Conservation (phyloP, 768 basidiomycete genomes). For the Leucosporidium scottii region DNA sequence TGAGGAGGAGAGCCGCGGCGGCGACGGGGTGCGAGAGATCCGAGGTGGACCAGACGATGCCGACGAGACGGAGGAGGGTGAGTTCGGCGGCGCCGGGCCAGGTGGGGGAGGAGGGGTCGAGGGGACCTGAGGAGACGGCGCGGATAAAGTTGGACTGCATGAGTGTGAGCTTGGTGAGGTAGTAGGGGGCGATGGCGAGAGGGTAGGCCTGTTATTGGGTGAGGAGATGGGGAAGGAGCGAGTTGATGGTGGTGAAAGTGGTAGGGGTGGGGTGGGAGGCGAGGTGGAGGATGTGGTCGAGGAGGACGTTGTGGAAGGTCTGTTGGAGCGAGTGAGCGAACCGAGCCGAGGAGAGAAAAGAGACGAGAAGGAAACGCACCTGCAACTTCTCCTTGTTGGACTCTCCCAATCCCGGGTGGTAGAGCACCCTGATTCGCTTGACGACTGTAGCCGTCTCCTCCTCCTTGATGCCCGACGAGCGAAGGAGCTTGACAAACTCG, state of each 20-base stretch:
- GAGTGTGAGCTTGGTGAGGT: constrained; percentile 69
- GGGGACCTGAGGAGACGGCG: constrained; percentile 65
- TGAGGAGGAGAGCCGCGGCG: constrained; percentile 75
- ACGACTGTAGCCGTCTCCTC: constrained; percentile 70
- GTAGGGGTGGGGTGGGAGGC: constrained; percentile 56
- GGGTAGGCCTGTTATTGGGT: constrained; percentile 75
- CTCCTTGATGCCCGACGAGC: constrained; percentile 54
- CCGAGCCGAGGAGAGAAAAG: background rate
- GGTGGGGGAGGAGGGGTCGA: constrained; percentile 59
- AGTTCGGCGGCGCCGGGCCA: constrained; percentile 86
- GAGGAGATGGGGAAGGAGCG: constrained; percentile 68
- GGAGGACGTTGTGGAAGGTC: constrained; percentile 66
- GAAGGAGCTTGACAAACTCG: constrained; percentile 77
- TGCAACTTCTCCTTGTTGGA: constrained; percentile 90
- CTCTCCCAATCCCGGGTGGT: constrained; percentile 84
- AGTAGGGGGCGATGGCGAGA: constrained; percentile 65
- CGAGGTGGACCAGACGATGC: constrained; percentile 83
- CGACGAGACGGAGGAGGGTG: constrained; percentile 68
- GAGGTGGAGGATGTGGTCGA: constrained; percentile 80
- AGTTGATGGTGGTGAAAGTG: constrained; percentile 55
- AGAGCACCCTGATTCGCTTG: constrained; percentile 79
- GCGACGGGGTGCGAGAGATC: constrained; percentile 86
- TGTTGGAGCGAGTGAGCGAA: constrained; percentile 40
- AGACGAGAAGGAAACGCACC: constrained; percentile 47
- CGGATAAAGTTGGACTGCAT: constrained; percentile 92